These are phyloP conservation scores for Botryotinia globosa DNA, from an alignment of 2,329 filamentous ascomycete genomes.

Conservation along the genomic window DNA sequence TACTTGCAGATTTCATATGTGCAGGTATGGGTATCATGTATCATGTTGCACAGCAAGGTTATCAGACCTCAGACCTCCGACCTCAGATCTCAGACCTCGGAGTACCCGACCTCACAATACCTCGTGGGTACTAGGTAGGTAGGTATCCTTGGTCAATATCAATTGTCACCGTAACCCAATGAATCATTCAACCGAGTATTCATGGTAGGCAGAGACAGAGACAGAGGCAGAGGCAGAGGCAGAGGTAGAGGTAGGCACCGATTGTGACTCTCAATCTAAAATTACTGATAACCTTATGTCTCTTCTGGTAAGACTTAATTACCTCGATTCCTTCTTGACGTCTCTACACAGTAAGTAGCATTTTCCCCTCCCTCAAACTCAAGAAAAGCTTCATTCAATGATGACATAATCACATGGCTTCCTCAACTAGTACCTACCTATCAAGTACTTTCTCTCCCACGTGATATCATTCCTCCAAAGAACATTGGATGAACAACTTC, in stretches of 20 bases:
- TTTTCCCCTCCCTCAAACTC: no score
- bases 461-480: no score
- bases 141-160: not conserved
- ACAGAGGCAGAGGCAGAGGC: no score
- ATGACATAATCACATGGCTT: not conserved
- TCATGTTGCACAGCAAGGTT: not conserved
- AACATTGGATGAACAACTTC: not conserved
- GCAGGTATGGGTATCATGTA: no score
- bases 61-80: not conserved
- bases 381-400: not conserved
- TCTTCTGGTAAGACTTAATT: not conserved
- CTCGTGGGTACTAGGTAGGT: no score
- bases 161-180: not conserved
- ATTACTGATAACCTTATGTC: not conserved
- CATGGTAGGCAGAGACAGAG: no score
- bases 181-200: not conserved
- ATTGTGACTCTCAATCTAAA: not conserved
- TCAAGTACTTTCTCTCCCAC: not conserved
- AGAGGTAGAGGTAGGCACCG: not conserved
- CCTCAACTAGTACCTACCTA: not conserved
- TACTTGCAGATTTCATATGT: not conserved
- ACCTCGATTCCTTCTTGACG: not conserved
- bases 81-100: not conserved
- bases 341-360: no score
- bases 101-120: not conserved